Evolutionary conservation across 2,329 filamentous ascomycete genomes (phyloP), one percentile per base, ranked within the genome.

Genomic region (Arthrocladium fulminans): DNA sequence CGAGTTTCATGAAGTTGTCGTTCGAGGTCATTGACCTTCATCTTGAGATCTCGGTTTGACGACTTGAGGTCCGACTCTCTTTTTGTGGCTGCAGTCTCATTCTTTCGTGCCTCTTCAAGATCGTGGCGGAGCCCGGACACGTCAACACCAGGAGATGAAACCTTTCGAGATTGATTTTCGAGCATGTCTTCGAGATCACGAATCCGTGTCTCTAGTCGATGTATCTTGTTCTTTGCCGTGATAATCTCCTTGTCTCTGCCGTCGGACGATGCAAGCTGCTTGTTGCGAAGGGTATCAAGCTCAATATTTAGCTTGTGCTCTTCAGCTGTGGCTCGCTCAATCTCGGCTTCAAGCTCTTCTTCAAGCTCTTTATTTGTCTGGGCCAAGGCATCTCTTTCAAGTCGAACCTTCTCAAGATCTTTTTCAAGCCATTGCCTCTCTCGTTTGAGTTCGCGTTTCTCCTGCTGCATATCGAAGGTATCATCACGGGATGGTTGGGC

Each of bases 401-500:
- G 79, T 45, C 72, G 77, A 13, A 86, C 67, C 10, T 80, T 73
- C 35, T 79, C 77, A 13, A 84, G 69, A 58, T 87, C 83, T 51
- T 71, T 75, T 54, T 87, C 83, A 15, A 86, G 72, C 58, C 80
- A 83, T 53, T 80, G 68, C 60, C 82, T 84, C n/a, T 77, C 68
- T 23, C 80, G 79, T 15, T 81, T 79, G 20, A 87, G 69, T 47
- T 86, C 81, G 39, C 83, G 67, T 54, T 82, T 80, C 59, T 87
- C 84, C 52, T 81, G 77, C 55, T 86, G 83, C 39, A 84, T 63
- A 10, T 74, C 75, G 56, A 79, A 74, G 1, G 74, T 77, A 50
- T 81, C 77, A 47, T 70, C 69, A 24, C 74, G 74, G 42, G 76
- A 77, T 47, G 76, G 73, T 32, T 77, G 71, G 52, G 71, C 61